Evolutionary conservation across 768 basidiomycete genomes (phyloP).

Genomic region (Clathrus columnatus): DNA sequence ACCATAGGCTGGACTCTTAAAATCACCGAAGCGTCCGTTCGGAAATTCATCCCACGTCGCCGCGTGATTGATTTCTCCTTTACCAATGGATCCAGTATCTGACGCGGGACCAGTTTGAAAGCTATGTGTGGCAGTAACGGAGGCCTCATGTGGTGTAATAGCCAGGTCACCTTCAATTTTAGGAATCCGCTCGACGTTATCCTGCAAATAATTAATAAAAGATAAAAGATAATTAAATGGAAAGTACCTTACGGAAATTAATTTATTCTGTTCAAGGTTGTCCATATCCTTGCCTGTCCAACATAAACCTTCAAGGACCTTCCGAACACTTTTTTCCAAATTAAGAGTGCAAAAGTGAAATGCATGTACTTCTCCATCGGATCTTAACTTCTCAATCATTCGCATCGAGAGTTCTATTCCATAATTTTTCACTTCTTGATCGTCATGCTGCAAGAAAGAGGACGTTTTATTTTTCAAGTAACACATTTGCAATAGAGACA

Average conservation of each 20-base stretch:
- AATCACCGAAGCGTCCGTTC: slow-evolving; percentile 96
- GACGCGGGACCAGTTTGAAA: slow-evolving; percentile 39
- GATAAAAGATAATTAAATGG: slow-evolving; percentile 2
- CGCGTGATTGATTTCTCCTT: slow-evolving; percentile 68
- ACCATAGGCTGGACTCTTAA: slow-evolving; percentile 94
- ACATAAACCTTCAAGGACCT: slow-evolving; percentile 68
- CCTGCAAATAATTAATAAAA: slow-evolving; percentile 25
- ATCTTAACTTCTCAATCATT: slow-evolving; percentile 59
- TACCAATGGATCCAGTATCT: slow-evolving; percentile 46
- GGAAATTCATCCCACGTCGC: slow-evolving; percentile 94
- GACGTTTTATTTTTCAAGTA: background rate
- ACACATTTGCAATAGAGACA: background rate
- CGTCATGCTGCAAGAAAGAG: slow-evolving; percentile 61
- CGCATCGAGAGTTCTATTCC: slow-evolving; percentile 80
- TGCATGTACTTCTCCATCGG: slow-evolving; percentile 52
- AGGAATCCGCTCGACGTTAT: slow-evolving; percentile 27
- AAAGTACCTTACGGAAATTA: slow-evolving; percentile 47
- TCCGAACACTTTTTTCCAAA: slow-evolving; percentile 89
- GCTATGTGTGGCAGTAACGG: slow-evolving; percentile 49
- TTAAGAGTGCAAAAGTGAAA: slow-evolving; percentile 96
- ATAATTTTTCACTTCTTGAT: slow-evolving; percentile 88
- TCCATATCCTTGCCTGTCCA: slow-evolving; percentile 48
- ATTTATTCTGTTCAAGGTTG: slow-evolving; percentile 39
- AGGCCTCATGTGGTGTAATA: slow-evolving; percentile 58
- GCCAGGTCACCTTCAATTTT: slow-evolving; percentile 32